Base-by-base conservation (phyloP, 2,329 filamentous ascomycete genomes). In the Diaporthe ilicicola region DNA sequence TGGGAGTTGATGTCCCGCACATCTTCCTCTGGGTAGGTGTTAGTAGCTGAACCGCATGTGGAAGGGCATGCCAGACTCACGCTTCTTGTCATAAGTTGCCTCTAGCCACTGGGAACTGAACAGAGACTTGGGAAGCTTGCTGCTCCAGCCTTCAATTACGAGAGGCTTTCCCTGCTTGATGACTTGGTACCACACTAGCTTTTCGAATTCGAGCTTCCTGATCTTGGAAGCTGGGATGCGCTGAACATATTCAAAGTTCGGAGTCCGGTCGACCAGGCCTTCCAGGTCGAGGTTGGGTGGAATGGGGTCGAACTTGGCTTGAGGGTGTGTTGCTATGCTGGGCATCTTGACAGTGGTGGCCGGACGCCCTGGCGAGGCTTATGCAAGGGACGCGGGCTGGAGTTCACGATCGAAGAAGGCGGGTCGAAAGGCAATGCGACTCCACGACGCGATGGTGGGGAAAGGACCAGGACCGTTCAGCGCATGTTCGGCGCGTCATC, bases 281-380 rank as follows among this genome's bases (percentile, higher is more conserved):
- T 89, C 84, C 19, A 98, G 85, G 78, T 98, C 92, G 70, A 98
- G 89, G 77, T 95, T 90, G 0, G 95, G 95, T 0, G 94, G 89
- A 56, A 98, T 93, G 1, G 95, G 95, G 80, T 97, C 94, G 81
- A 98, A 98, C 65, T 94, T 94, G 19, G 94, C 94, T 78, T 94
- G 92, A 0, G 94, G 94, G 76, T 95, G 91, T 71, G 92, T 85
- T 17, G 92, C 87, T 59, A 68, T 68, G 19, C 86, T 84, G 68
- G 93, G 92, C 94, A 97, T 97, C 34, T 77, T 87, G 76, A 72
- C 70, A 67, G 64, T 39, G 70, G 51, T 56, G 54, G 15, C 44
- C n/a, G 34, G 10, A 15, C 15, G 24, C 6, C 19, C 53, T 10
- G 19, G 42, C 19, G 37, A 34, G 6, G 29, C 10, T 27, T 15